Evolutionary conservation across 148 eudicot genomes (phyloP).

Genomic region (Heliosperma pusillum): DNA sequence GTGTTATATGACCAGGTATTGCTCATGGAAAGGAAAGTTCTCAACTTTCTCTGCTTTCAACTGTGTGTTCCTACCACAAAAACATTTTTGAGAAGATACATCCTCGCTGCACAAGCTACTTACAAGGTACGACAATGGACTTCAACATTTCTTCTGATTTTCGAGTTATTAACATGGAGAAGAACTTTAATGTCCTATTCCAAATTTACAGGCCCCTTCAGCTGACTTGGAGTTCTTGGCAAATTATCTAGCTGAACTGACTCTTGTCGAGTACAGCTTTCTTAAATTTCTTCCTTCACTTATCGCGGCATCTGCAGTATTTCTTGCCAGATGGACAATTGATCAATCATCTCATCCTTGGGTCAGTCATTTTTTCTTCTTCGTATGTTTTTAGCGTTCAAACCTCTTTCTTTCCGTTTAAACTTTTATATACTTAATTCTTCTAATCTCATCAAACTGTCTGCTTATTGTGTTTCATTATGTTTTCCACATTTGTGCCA

Average conservation of each 20-base stretch:
- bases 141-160: neutral
- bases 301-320: constrained; percentile 82
- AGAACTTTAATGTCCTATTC: neutral
- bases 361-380: constrained; percentile 36
- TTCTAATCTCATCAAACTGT: neutral
- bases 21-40: constrained; percentile 69
- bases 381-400: neutral
- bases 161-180: neutral
- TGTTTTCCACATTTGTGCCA: neutral
- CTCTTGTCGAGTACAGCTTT: constrained; percentile 71
- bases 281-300: constrained; percentile 71
- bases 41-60: constrained; percentile 63
- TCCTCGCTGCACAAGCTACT: constrained; percentile 67
- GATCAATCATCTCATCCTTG: constrained; percentile 69
- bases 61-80: constrained; percentile 75
- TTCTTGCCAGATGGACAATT: constrained; percentile 80
- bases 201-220: constrained; percentile 22
- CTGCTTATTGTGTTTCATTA: neutral
- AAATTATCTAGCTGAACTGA: constrained; percentile 73
- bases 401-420: neutral
- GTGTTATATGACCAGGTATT: constrained; percentile 49
- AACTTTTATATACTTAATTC: too few species aligned
- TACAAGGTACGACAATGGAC: constrained; percentile 37
- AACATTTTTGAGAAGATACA: constrained; percentile 79
- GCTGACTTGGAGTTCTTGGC: constrained; percentile 72